phyloP scores from a whole-genome alignment of 2,329 filamentous ascomycete species.

The Hypocreales sp. region DNA sequence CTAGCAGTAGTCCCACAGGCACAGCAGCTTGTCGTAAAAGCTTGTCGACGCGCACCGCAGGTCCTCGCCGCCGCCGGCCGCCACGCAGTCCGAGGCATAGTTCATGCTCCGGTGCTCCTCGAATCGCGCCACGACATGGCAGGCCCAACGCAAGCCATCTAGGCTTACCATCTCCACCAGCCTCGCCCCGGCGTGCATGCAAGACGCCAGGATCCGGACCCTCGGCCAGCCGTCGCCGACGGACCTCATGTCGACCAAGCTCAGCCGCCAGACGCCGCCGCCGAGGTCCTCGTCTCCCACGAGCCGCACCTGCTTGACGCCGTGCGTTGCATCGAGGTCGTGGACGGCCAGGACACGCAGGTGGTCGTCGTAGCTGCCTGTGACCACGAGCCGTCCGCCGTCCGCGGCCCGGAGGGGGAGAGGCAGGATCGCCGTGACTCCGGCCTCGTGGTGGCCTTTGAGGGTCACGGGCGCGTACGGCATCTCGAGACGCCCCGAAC shows the following conservation, averaged over 20 bases:
- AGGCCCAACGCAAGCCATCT: slow-evolving; percentile 32
- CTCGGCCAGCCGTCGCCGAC: slow-evolving; percentile 12
- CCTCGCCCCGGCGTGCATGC: slow-evolving; percentile 79
- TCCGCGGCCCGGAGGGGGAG: slow-evolving; percentile 28
- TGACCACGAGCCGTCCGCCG: slow-evolving; percentile 47
- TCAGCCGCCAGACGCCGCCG: slow-evolving; percentile 76
- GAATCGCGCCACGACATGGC: slow-evolving; percentile 55
- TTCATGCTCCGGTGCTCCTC: slow-evolving; percentile 91
- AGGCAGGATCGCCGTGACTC: slow-evolving; percentile 76
- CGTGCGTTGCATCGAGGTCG: slow-evolving; percentile 22
- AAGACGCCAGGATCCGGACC: slow-evolving; percentile 58
- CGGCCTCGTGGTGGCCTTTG: slow-evolving; percentile 52
- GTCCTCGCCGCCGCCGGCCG: slow-evolving; percentile 12
- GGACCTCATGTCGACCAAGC: slow-evolving; percentile 30
- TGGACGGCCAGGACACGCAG: slow-evolving; percentile 50
- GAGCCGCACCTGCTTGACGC: slow-evolving; percentile 27
- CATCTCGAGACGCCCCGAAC: slow-evolving; percentile 3
- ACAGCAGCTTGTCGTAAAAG: slow-evolving; percentile 60
- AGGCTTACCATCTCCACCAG: slow-evolving; percentile 35
- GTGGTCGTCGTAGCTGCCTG: slow-evolving; percentile 83
- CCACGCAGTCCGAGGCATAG: slow-evolving; percentile 65
- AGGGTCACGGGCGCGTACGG: slow-evolving; percentile 13
- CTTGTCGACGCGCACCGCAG: slow-evolving; percentile 51
- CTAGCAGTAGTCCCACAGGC: slow-evolving; percentile 58
- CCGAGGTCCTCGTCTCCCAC: slow-evolving; percentile 55